Percentiles rank a stretch among this genome's conserved stretches.
These are phyloP conservation scores for Trichoderma atroviride DNA, from an alignment of 2,329 filamentous ascomycete species.

Conservation along the genomic window DNA sequence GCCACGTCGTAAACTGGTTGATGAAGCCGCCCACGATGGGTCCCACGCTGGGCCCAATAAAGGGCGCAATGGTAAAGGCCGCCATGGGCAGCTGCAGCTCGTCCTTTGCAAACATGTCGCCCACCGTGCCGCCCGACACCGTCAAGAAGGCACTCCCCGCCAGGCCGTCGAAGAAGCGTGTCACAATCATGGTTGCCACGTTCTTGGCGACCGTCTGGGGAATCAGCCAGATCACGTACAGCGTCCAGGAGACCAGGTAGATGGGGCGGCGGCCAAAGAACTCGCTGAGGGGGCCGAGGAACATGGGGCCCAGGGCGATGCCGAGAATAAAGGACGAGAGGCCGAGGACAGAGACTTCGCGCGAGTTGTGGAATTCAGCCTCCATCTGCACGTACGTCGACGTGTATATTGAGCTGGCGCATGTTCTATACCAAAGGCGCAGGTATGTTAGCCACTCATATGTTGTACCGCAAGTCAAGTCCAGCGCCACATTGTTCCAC, in stretches of 20 bases:
- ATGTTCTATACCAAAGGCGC: constrained; percentile 60
- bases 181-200: constrained; percentile 76
- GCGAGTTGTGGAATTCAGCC: constrained; percentile 70
- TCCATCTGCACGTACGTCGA: constrained; percentile 78
- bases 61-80: constrained; percentile 69
- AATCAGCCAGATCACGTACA: constrained; percentile 79
- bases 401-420: constrained; percentile 86
- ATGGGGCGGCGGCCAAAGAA: constrained; percentile 84
- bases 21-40: constrained; percentile 77
- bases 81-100: constrained; percentile 82
- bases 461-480: background rate
- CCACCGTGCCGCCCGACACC: constrained; percentile 83
- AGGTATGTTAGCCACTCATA: background rate
- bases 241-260: constrained; percentile 72
- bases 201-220: constrained; percentile 81
- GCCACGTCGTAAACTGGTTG: constrained; percentile 73
- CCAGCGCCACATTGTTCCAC: constrained; percentile 9
- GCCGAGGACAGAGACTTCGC: constrained; percentile 75
- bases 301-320: constrained; percentile 63
- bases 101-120: constrained; percentile 71
- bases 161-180: constrained; percentile 76
- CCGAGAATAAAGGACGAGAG: constrained; percentile 83
- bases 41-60: constrained; percentile 63
- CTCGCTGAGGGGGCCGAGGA: constrained; percentile 66
- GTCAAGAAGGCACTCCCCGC: constrained; percentile 69